Evolutionary conservation across 2,329 filamentous ascomycete species (phyloP), one percentile per base, ranked within the genome.

Genomic region (Aspergillus calidoustus): DNA sequence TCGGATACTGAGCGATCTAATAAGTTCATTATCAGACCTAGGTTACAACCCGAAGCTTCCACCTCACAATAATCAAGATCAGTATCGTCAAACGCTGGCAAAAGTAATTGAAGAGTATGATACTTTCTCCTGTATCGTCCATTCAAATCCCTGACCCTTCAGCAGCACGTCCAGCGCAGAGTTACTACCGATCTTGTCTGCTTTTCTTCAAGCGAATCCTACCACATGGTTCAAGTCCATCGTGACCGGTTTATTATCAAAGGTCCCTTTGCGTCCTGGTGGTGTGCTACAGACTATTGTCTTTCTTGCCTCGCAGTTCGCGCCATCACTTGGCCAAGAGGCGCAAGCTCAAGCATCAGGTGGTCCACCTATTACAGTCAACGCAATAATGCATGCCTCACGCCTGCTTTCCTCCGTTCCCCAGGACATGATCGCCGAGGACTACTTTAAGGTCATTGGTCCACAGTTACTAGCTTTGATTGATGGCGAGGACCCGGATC

Each of bases 321-420:
- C 77, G 0, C 78, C 78, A 8, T 70, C 74, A 1, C 67, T 80
- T 9, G 78, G 77, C 4, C 68, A 75, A 13, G 73, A 73, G 61
- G 67, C 72, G 7, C 72, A 75, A 51, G 62, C 56, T 5, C 65
- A 72, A 44, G 60, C 66, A 15, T 72, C 73, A 1, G 70, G 66
- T 54, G 78, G 77, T 0, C 77, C 79, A 11, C 73, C 73, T 54
- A 74, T 81, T 19, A 80, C 79, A 3, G 74, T 80, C 6, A 76
- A 80, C 58, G 76, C 76, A 2, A 79, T 81, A 9, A 80, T 79
- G 76, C 79, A 80, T 51, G 76, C 74, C 2, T 80, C 79, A 4
- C 73, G 72, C 30, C 64, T 81, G 22, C 70, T 81, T 7, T 79
- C 77, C 1, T 79, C 78, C 47, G 75, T 81, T 4, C 79, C 79